Percentiles rank a stretch among this genome's conserved stretches.
phyloP scores from a whole-genome alignment of 805 yeast genomes.

The Wickerhamomyces pijperi region DNA sequence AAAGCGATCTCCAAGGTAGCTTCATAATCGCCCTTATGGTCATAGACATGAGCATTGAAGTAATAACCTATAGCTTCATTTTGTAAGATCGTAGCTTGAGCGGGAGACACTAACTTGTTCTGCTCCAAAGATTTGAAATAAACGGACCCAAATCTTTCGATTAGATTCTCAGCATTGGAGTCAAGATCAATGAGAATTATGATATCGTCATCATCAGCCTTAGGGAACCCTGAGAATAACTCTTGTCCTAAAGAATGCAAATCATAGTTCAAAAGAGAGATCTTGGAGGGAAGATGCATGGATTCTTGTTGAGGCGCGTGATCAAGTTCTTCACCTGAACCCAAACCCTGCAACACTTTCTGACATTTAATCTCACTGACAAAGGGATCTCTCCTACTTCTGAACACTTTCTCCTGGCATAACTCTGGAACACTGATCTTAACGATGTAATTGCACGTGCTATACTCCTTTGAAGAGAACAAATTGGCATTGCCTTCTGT shows the following conservation, averaged over 20 bases:
- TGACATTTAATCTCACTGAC: slow-evolving; percentile 4
- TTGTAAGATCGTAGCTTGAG: not conserved
- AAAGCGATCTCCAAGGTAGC: not conserved
- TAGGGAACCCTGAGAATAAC: not conserved
- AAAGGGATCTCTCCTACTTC: not conserved
- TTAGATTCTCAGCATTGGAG: not conserved
- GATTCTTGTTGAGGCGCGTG: not conserved
- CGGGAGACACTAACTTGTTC: not conserved
- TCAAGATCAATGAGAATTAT: slow-evolving; percentile 1
- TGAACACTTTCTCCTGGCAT: slow-evolving; percentile 14
- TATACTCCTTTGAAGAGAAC: slow-evolving; percentile 10
- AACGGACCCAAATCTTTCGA: not conserved
- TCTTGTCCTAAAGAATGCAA: not conserved
- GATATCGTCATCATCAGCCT: not conserved
- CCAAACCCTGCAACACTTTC: too few relatives aligned
- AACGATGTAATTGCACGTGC: slow-evolving; percentile 14
- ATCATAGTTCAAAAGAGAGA: slow-evolving; percentile 1
- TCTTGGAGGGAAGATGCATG: not conserved
- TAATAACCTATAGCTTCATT: not conserved
- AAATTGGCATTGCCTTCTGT: not conserved
- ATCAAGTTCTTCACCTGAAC: too few relatives aligned
- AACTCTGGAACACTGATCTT: slow-evolving; percentile 13
- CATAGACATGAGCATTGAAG: not conserved
- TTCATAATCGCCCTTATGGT: not conserved
- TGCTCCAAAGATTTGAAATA: slow-evolving; percentile 4